phyloP scores from a whole-genome alignment of 1,139 yeast genomes.

The Williopsis jadinii region DNA sequence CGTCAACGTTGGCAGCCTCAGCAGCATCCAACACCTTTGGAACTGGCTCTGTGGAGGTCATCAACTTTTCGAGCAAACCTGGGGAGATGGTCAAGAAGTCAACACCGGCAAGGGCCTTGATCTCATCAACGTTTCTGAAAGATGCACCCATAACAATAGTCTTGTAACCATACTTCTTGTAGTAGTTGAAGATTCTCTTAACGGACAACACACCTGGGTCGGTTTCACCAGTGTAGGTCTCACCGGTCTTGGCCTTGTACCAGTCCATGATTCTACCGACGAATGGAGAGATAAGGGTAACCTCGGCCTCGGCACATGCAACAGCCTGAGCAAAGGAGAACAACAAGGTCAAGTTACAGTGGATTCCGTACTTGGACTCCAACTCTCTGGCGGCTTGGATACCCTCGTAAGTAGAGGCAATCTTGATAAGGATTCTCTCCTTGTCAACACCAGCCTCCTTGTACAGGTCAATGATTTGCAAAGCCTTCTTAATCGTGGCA shows the following conservation, averaged over 20 bases:
- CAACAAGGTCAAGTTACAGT: slow-evolving; percentile 91
- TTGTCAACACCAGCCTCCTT: slow-evolving; percentile 74
- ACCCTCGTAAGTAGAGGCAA: slow-evolving; percentile 99
- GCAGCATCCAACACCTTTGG: slow-evolving; percentile 72
- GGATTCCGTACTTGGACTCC: slow-evolving; percentile 85
- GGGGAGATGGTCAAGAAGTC: slow-evolving; percentile 97
- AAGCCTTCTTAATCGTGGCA: slow-evolving; percentile 88
- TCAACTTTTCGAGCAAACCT: slow-evolving; percentile 80
- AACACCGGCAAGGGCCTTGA: slow-evolving; percentile 94
- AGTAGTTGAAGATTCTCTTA: slow-evolving; percentile 86
- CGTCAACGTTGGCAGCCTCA: slow-evolving; percentile 46
- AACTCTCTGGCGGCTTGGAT: slow-evolving; percentile 97
- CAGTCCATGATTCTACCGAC: slow-evolving; percentile 99
- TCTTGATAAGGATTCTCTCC: slow-evolving; percentile 90
- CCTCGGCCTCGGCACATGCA: slow-evolving; percentile 97
- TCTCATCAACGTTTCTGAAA: slow-evolving; percentile 96
- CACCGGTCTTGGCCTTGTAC: slow-evolving; percentile 94
- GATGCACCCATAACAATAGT: slow-evolving; percentile 99
- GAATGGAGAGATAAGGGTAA: slow-evolving; percentile 95
- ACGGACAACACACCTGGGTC: slow-evolving; percentile 98
- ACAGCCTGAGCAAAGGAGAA: slow-evolving; percentile 97
- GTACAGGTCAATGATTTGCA: slow-evolving; percentile 79
- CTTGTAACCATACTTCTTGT: slow-evolving; percentile 93
- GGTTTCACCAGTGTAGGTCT: slow-evolving; percentile 67
- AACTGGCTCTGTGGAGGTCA: slow-evolving; percentile 68